phyloP scores from a whole-genome alignment of 2,329 filamentous ascomycete species.

The Pyrenochaeta sp. region DNA sequence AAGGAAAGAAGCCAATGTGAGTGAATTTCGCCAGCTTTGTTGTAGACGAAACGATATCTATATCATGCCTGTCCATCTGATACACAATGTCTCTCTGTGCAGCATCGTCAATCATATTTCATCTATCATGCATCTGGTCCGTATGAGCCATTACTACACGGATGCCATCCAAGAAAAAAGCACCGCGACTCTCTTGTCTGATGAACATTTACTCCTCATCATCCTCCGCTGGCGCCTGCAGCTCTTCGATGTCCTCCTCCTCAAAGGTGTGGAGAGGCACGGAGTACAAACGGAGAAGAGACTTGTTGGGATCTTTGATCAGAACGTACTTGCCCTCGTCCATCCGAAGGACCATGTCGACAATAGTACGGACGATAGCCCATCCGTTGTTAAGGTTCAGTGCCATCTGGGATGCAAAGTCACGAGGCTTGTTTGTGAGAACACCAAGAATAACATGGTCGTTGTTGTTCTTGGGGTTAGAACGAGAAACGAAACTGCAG shows the following conservation, averaged over 20 bases:
- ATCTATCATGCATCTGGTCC: slow-evolving; percentile 26
- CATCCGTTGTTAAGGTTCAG: slow-evolving; percentile 95
- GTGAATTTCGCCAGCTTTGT: too few species aligned
- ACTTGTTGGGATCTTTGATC: slow-evolving; percentile 94
- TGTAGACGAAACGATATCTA: too few species aligned
- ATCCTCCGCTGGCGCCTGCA: slow-evolving; percentile 63
- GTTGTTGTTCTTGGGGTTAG: slow-evolving; percentile 90
- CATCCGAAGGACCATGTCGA: slow-evolving; percentile 87
- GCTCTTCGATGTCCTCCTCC: slow-evolving; percentile 84
- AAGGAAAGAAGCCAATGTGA: too few species aligned
- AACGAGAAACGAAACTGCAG: slow-evolving; percentile 87
- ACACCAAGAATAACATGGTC: slow-evolving; percentile 96
- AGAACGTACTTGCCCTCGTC: slow-evolving; percentile 82
- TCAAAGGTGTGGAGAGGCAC: slow-evolving; percentile 89
- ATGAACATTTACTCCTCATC: slow-evolving; percentile 59
- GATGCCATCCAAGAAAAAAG: slow-evolving; percentile 29
- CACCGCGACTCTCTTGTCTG: slow-evolving; percentile 4
- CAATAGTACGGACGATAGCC: slow-evolving; percentile 98
- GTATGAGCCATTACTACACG: slow-evolving; percentile 26
- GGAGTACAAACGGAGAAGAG: slow-evolving; percentile 90
- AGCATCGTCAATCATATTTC: slow-evolving; percentile 23
- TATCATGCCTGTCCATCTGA: too few species aligned
- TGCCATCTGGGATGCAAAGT: slow-evolving; percentile 98
- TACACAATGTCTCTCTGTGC: not conserved
- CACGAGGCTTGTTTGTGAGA: slow-evolving; percentile 95